phyloP scores from a whole-genome alignment of 1,284 basidiomycete genomes.

The Lentinula novae-zelandiae region DNA sequence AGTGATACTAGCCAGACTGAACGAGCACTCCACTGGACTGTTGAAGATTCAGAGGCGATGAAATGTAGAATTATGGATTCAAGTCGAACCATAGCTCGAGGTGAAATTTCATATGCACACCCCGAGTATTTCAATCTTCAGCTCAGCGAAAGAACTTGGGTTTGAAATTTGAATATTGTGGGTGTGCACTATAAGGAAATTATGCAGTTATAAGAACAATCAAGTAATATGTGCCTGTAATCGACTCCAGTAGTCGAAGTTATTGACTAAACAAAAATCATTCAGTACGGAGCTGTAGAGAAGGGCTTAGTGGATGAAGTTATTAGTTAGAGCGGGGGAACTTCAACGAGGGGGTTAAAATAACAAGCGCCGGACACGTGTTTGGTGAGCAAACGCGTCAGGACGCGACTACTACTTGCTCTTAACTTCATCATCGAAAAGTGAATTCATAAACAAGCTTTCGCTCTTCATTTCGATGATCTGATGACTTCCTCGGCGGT shows the following conservation, averaged over 20 bases:
- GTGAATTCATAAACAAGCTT: background rate
- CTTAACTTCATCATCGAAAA: background rate
- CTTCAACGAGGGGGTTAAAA: no score
- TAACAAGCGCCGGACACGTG: background rate
- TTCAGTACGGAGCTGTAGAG: no score
- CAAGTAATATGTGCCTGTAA: no score
- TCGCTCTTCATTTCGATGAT: background rate
- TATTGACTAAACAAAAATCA: no score
- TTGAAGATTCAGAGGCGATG: background rate
- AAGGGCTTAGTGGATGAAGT: no score
- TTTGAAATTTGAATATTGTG: background rate
- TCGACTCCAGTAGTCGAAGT: no score
- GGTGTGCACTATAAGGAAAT: background rate
- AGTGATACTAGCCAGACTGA: background rate
- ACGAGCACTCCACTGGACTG: background rate
- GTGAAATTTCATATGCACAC: constrained; percentile 8
- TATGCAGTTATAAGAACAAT: background rate
- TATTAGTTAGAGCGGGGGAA: no score
- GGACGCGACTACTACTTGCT: background rate
- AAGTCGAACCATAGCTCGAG: constrained; percentile 5
- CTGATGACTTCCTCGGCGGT: background rate
- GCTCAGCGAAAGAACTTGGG: constrained; percentile 9
- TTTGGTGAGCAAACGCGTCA: background rate
- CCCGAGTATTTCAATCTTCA: constrained; percentile 6
- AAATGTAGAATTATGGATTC: constrained; percentile 10